Evolutionary conservation across 1,284 basidiomycete genomes (phyloP).

Genomic region (Laetiporus sulphureus): DNA sequence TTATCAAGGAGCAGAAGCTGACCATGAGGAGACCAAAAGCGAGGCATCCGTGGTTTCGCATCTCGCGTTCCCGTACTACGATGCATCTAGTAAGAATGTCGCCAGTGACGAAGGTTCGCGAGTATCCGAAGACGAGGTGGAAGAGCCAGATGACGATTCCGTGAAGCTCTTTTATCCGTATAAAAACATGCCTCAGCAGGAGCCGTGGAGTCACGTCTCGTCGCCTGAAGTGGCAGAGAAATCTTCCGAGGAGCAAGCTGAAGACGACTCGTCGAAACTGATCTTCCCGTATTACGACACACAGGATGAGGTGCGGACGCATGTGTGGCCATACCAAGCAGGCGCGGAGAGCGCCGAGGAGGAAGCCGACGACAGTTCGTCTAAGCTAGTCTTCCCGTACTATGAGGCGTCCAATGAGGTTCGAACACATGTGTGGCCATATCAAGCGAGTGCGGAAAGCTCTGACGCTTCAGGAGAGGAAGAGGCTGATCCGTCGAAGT

Average conservation of each 20-base stretch:
- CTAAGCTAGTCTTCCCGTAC: slow-evolving; percentile 17
- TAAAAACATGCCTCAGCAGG: too few species aligned
- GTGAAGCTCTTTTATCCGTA: too few species aligned
- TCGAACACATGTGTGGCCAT: slow-evolving; percentile 16
- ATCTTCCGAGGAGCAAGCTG: too few species aligned
- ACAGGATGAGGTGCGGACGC: not conserved
- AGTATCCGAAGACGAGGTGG: not conserved
- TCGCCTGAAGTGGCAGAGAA: too few species aligned
- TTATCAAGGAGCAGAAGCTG: not conserved
- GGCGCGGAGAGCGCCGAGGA: not conserved
- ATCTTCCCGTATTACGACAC: slow-evolving; percentile 21
- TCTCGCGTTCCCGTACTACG: slow-evolving; percentile 6
- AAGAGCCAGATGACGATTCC: too few species aligned
- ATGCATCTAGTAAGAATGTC: not conserved
- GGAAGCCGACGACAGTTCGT: not conserved
- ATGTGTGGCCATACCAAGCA: not conserved
- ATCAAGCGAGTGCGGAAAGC: not conserved
- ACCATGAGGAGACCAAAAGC: not conserved
- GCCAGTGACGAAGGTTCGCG: not conserved
- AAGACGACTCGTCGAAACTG: slow-evolving; percentile 6
- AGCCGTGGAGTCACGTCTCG: too few species aligned
- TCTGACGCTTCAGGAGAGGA: too few species aligned
- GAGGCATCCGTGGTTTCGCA: not conserved
- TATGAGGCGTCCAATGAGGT: slow-evolving; percentile 11
- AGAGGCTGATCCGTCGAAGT: slow-evolving; percentile 4